Percentiles rank a stretch among this genome's conserved stretches.
Conservation (phyloP, 345 rosid species). For the Eucalyptus cloeziana region DNA sequence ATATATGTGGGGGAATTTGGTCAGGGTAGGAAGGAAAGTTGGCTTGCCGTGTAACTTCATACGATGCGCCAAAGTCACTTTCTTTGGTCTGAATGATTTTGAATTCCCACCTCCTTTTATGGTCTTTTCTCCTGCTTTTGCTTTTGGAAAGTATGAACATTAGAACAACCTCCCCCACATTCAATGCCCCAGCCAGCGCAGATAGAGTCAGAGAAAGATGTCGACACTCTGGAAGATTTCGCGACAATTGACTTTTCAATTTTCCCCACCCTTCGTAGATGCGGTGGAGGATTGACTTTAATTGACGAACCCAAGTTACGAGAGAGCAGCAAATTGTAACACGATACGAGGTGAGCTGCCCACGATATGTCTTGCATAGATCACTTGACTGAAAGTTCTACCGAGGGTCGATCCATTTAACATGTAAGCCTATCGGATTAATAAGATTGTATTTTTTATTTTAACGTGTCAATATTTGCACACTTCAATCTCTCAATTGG, state of each 20-base stretch:
- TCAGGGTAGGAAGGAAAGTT: background rate
- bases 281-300: background rate
- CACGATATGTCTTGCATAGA: background rate
- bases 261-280: background rate
- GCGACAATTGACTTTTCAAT: background rate
- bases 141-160: background rate
- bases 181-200: background rate
- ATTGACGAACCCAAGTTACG: background rate
- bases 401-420: too few relatives aligned
- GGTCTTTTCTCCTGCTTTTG: background rate
- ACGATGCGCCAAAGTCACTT: background rate
- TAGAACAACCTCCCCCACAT: background rate
- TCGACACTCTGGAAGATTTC: background rate
- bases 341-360: background rate
- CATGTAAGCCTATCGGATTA: too few relatives aligned
- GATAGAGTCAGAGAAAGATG: background rate
- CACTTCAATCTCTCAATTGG: rapidly evolving
- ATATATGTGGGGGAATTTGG: background rate
- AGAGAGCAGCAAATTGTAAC: background rate
- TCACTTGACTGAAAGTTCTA: background rate
- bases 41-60: background rate
- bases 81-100: background rate
- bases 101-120: background rate
- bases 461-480: rapidly evolving
- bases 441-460: too few relatives aligned